These are phyloP conservation scores for Didymella arachidicola DNA, from an alignment of 2,329 filamentous ascomycete species.

Conservation along the genomic window DNA sequence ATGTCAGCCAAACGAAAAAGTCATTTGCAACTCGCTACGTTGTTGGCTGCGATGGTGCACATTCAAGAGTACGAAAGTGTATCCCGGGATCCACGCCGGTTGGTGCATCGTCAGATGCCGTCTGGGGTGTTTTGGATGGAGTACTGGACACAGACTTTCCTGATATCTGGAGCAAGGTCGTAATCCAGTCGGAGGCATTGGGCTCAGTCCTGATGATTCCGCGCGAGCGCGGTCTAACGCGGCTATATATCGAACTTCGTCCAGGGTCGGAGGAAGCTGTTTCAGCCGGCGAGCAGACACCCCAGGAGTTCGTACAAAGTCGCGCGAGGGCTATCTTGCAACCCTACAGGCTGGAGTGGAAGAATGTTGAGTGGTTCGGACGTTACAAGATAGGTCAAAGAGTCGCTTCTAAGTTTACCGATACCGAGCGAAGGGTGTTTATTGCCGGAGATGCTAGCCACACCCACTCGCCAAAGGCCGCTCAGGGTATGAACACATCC, in stretches of 20 bases:
- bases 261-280: constrained; percentile 45
- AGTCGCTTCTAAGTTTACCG: constrained; percentile 56
- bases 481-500: constrained; percentile 56
- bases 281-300: constrained; percentile 46
- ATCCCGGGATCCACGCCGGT: constrained; percentile 60
- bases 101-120: constrained; percentile 62
- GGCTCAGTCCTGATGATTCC: constrained; percentile 78
- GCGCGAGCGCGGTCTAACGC: constrained; percentile 75
- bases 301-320: constrained; percentile 74
- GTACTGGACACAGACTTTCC: constrained; percentile 76
- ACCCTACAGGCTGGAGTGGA: constrained; percentile 57
- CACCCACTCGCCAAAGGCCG: constrained; percentile 53
- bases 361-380: constrained; percentile 59
- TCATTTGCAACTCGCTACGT: constrained; percentile 68
- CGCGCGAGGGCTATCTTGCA: constrained; percentile 61
- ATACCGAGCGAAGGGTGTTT: constrained; percentile 54
- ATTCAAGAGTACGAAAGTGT: constrained; percentile 72
- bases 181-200: constrained; percentile 70
- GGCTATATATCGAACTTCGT: constrained; percentile 62
- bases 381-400: constrained; percentile 61
- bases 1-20: constrained; percentile 47
- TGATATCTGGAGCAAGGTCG: constrained; percentile 77
- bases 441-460: constrained; percentile 60
- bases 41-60: constrained; percentile 76
- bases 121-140: constrained; percentile 77